Evolutionary conservation across 2,329 filamentous ascomycete species (phyloP).

Genomic region (Monosporascus sp.): DNA sequence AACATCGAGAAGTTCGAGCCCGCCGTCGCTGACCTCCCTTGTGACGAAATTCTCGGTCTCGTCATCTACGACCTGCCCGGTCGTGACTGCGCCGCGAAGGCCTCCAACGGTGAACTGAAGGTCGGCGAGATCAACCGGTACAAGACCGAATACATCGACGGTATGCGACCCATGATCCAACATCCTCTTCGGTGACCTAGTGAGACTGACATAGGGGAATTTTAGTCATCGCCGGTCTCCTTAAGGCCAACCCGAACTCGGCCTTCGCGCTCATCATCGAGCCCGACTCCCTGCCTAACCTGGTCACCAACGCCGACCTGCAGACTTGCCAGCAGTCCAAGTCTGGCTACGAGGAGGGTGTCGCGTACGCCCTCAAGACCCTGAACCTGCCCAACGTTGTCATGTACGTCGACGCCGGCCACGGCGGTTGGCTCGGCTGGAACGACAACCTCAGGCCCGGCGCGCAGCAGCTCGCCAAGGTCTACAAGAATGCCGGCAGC

Average conservation of each 20-base stretch:
- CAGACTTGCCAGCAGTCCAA: slow-evolving; percentile 44
- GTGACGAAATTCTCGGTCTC: slow-evolving; percentile 37
- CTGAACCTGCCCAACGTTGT: slow-evolving; percentile 54
- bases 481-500: slow-evolving; percentile 48
- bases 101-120: slow-evolving; percentile 54
- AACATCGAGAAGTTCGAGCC: slow-evolving; percentile 45
- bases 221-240: slow-evolving; percentile 34
- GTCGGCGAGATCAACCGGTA: slow-evolving; percentile 46
- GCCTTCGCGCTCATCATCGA: slow-evolving; percentile 44
- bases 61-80: slow-evolving; percentile 56
- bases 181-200: neutral
- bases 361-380: slow-evolving; percentile 46
- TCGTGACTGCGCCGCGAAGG: slow-evolving; percentile 54
- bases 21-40: slow-evolving; percentile 41
- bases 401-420: slow-evolving; percentile 55
- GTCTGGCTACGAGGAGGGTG: slow-evolving; percentile 44
- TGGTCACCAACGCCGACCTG: slow-evolving; percentile 51
- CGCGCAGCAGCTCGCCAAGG: slow-evolving; percentile 42
- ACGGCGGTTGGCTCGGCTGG: slow-evolving; percentile 58
- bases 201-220: neutral
- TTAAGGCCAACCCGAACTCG: slow-evolving; percentile 41
- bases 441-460: slow-evolving; percentile 47
- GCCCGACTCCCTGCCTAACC: slow-evolving; percentile 54
- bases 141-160: slow-evolving; percentile 49
- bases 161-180: slow-evolving; percentile 12